Evolutionary conservation across 768 basidiomycete species (phyloP).

Genomic region (Psilocybe sp.): DNA sequence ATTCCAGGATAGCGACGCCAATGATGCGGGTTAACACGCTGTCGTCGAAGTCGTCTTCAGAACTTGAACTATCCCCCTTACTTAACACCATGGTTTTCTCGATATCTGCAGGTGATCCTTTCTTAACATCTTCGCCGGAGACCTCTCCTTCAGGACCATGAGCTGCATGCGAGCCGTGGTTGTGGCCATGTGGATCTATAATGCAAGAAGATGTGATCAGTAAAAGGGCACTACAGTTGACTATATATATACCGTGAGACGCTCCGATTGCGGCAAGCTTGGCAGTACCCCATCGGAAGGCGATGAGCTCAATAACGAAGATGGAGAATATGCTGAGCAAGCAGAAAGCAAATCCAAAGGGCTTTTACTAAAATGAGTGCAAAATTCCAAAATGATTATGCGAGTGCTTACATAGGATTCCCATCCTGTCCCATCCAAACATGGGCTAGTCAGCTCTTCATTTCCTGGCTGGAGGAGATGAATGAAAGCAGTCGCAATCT

Average conservation of each 20-base stretch:
- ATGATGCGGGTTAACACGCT: slow-evolving; percentile 67
- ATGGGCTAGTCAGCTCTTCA: slow-evolving; percentile 65
- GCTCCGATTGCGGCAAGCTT: slow-evolving; percentile 68
- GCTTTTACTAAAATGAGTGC: slow-evolving; percentile 39
- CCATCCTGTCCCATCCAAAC: slow-evolving; percentile 79
- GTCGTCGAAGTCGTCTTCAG: slow-evolving; percentile 35
- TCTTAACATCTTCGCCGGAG: slow-evolving; percentile 7
- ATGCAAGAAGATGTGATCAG: not conserved
- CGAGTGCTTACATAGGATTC: slow-evolving; percentile 63
- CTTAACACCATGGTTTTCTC: slow-evolving; percentile 29
- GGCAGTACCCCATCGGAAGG: slow-evolving; percentile 82
- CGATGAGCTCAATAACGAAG: slow-evolving; percentile 82
- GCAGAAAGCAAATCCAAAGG: slow-evolving; percentile 79
- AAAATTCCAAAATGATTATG: not conserved
- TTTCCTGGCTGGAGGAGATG: slow-evolving; percentile 78
- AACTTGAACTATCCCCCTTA: too few relatives aligned
- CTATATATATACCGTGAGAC: slow-evolving; percentile 46
- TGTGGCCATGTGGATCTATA: slow-evolving; percentile 69
- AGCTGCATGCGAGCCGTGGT: slow-evolving; percentile 53
- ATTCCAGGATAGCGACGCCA: slow-evolving; percentile 90
- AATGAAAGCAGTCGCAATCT: slow-evolving; percentile 91
- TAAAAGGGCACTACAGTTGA: slow-evolving; percentile 15
- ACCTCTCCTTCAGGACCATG: slow-evolving; percentile 61
- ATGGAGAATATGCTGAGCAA: slow-evolving; percentile 80
- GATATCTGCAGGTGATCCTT: slow-evolving; percentile 20